These are phyloP conservation scores for Auriscalpium vulgare DNA, from an alignment of 768 basidiomycete species.

Conservation along the genomic window DNA sequence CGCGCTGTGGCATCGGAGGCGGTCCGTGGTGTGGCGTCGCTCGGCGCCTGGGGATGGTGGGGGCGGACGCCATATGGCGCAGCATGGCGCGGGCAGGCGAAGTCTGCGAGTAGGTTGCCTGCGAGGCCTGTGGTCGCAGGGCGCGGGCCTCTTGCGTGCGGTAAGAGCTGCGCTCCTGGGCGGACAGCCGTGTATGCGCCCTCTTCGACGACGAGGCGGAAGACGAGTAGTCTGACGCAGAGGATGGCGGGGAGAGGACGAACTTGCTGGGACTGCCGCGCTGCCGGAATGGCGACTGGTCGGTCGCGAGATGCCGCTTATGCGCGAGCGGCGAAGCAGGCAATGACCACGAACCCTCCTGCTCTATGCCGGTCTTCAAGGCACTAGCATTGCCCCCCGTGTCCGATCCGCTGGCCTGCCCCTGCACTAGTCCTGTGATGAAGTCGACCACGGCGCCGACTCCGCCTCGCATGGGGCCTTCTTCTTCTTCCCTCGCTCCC, in stretches of 20 bases:
- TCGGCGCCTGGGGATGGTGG: slow-evolving; percentile 28
- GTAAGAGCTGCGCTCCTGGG: slow-evolving; percentile 7
- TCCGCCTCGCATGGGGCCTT: slow-evolving; percentile 34
- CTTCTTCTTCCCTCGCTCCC: not conserved
- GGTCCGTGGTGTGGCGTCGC: slow-evolving; percentile 1
- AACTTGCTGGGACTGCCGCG: not conserved
- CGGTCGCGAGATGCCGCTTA: not conserved
- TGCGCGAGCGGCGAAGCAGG: not conserved
- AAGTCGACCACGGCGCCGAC: slow-evolving; percentile 56
- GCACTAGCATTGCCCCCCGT: not conserved
- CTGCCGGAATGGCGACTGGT: not conserved
- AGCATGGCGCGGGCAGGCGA: slow-evolving; percentile 58
- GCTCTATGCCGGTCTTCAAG: not conserved
- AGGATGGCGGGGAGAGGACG: not conserved
- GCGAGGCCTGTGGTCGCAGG: slow-evolving; percentile 10
- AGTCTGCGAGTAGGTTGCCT: slow-evolving; percentile 18
- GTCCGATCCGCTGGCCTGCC: slow-evolving; percentile 13
- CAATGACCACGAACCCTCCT: not conserved
- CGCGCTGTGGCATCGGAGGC: slow-evolving; percentile 2
- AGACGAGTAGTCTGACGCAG: not conserved
- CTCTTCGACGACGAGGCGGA: not conserved
- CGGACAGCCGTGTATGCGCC: not conserved
- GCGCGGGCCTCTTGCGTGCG: not conserved
- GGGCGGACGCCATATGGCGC: slow-evolving; percentile 65
- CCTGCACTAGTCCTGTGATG: slow-evolving; percentile 52